These are phyloP conservation scores for Colletotrichum costaricense DNA, from an alignment of 2,329 filamentous ascomycete genomes.

Conservation along the genomic window DNA sequence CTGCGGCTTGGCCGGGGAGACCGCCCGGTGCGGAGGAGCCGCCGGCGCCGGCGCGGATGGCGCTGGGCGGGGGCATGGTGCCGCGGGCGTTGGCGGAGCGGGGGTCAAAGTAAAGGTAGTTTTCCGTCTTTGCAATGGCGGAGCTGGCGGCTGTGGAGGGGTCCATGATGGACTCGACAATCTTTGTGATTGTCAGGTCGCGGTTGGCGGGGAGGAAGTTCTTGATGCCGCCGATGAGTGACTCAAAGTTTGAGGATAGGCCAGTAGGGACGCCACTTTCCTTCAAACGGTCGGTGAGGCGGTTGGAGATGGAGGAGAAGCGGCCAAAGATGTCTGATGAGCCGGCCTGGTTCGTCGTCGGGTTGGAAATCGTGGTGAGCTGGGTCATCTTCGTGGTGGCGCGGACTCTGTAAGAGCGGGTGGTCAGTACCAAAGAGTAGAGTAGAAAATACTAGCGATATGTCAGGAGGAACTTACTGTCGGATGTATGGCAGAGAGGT, in stretches of 20 bases:
- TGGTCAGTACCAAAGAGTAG: conserved; percentile 36
- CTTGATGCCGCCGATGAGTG: conserved; percentile 94
- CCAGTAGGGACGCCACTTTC: conserved; percentile 82
- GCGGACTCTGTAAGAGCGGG: conserved; percentile 70
- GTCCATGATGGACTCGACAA: conserved; percentile 98
- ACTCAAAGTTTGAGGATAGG: conserved; percentile 86
- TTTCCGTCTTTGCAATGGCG: conserved; percentile 95
- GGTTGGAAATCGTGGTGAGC: conserved; percentile 88
- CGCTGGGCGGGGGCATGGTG: conserved; percentile 85
- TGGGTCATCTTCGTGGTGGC: conserved; percentile 98
- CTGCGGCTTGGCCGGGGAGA: conserved; percentile 55
- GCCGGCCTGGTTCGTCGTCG: conserved; percentile 69
- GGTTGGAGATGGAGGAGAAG: conserved; percentile 90
- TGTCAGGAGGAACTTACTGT: conserved; percentile 66
- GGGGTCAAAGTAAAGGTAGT: conserved; percentile 97
- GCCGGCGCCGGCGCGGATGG: conserved; percentile 59
- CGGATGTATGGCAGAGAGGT: conserved; percentile 86
- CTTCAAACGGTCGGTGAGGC: conserved; percentile 93
- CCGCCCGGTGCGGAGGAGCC: conserved; percentile 55
- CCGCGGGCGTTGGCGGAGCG: conserved; percentile 92
- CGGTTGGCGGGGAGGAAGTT: conserved; percentile 97
- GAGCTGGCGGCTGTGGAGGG: conserved; percentile 88
- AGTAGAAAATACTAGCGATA: no score
- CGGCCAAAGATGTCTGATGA: conserved; percentile 89
- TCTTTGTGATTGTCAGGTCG: conserved; percentile 96